Percentiles rank a stretch among this genome's conserved stretches.
Conservation (phyloP, 805 yeast genomes). For the Soucietia sequanensis region DNA sequence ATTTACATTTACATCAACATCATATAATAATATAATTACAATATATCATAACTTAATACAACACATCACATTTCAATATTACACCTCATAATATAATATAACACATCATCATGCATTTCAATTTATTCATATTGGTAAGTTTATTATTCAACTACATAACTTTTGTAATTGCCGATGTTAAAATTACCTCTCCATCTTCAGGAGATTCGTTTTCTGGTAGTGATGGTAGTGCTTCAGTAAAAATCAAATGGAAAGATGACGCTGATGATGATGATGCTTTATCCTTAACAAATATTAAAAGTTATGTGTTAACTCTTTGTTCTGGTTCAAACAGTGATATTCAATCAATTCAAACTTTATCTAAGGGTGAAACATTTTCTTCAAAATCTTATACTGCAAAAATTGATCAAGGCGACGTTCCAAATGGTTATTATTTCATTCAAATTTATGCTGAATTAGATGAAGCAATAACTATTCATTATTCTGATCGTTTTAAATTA, state of each 20-base stretch:
- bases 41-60: too few relatives aligned
- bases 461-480: conserved; percentile 54
- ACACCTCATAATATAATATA: too few relatives aligned
- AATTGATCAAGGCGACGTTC: conserved; percentile 45
- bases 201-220: conserved; percentile 41
- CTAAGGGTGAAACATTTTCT: conserved; percentile 13
- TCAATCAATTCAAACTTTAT: conserved; percentile 25
- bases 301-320: conserved; percentile 58
- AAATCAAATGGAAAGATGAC: conserved; percentile 51
- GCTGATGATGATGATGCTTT: conserved; percentile 51
- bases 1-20: too few relatives aligned
- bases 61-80: too few relatives aligned
- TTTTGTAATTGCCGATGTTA: conserved; percentile 47
- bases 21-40: too few relatives aligned
- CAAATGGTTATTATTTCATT: conserved; percentile 68
- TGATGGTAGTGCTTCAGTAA: conserved; percentile 30
- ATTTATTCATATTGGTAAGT: conserved; percentile 1
- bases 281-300: conserved; percentile 38
- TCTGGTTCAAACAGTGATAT: conserved; percentile 62
- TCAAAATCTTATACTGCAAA: conserved; percentile 38
- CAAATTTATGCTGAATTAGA: conserved; percentile 58
- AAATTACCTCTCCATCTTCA: conserved; percentile 38
- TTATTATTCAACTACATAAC: conserved; percentile 1
- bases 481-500: conserved; percentile 63
- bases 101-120: too few relatives aligned